A percentile compares a stretch with the other conserved stretches of the same genome.
Conservation (phyloP, 2,329 filamentous ascomycete species). For the Didymella segeticola region DNA sequence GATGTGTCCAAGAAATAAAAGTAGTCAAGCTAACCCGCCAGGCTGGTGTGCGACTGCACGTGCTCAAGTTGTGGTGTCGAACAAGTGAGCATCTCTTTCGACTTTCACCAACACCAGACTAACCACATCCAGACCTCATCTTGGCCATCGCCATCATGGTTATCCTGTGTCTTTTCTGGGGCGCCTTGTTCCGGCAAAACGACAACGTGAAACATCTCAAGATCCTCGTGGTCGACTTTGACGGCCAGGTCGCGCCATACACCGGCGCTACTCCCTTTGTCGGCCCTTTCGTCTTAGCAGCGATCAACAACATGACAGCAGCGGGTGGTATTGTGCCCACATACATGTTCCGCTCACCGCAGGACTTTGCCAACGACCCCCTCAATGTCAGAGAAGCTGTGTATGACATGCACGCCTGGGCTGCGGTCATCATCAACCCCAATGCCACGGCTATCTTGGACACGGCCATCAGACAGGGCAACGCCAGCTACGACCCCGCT, state of each 20-base stretch:
- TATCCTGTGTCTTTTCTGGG: constrained; percentile 40
- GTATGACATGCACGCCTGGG: constrained; percentile 65
- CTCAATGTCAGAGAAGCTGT: constrained; percentile 63
- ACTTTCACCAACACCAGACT: neutral
- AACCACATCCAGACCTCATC: constrained; percentile 27
- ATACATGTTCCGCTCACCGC: constrained; percentile 56
- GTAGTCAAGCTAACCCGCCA: neutral
- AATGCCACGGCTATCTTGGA: constrained; percentile 67
- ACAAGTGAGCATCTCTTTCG: constrained; percentile 27
- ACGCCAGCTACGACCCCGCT: constrained; percentile 66
- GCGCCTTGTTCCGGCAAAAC: constrained; percentile 36
- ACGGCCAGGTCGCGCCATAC: constrained; percentile 60
- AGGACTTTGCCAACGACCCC: constrained; percentile 62
- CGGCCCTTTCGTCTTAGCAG: constrained; percentile 60
- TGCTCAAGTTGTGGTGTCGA: constrained; percentile 35
- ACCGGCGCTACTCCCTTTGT: constrained; percentile 53
- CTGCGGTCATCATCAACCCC: constrained; percentile 66
- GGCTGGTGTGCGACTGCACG: constrained; percentile 40
- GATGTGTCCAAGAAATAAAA: neutral
- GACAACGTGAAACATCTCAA: constrained; percentile 48
- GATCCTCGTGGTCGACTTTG: constrained; percentile 69
- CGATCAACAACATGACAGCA: constrained; percentile 51
- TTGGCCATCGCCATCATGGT: constrained; percentile 25
- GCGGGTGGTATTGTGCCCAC: constrained; percentile 53
- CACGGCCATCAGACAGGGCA: constrained; percentile 60